Evolutionary conservation across 495 filamentous ascomycete genomes (phyloP), one percentile per base, ranked within the genome.

Genomic region (Chaetomium cochliodes): DNA sequence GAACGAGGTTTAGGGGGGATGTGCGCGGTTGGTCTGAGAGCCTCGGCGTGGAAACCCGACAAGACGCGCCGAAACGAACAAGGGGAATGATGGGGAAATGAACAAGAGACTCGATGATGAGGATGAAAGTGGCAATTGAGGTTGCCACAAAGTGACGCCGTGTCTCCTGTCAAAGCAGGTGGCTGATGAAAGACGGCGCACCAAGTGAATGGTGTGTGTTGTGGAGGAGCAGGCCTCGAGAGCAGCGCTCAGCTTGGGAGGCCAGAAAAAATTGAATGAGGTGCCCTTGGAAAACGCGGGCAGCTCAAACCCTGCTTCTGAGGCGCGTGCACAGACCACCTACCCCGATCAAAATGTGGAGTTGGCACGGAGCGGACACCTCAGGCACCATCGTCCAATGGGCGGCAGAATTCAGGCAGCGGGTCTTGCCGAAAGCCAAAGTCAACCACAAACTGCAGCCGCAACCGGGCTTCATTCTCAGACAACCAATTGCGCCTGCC

Each of bases 1-100:
- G 54, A 42, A 60, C 26, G 37, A 30, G 58, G 25, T 55, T 49
- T 33, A 37, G 33, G 61, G 49, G 58, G 54, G 57, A 28, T 58
- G 26, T 57, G 58, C 64, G 65, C 65, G 59, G 47, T 46, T 25
- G 22, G 46, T 58, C 42, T 16, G 59, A 25, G 58, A 46, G 58
- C 42, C 63, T 62, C 39, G 54, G 54, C 28, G 62, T 52, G 66
- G 44, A 41, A 62, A 58, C 58, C 50, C 58, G 54, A 62, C 47
- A 56, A 39, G 18, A 57, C 62, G 62, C 66, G 57, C 52, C 39
- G n/a, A 67, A 67, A 44, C 39, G n/a, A 67, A 67, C 59, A 63
- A 63, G 63, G 47, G 25, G 39, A 54, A 51, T 23, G 18, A 22
- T 5, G 26, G 28, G 23, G 39, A 33, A 44, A 57, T 28, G 39